Evolutionary conservation across 768 basidiomycete genomes (phyloP), one percentile per base, ranked within the genome.

Genomic region (Phaffia tasmanica): DNA sequence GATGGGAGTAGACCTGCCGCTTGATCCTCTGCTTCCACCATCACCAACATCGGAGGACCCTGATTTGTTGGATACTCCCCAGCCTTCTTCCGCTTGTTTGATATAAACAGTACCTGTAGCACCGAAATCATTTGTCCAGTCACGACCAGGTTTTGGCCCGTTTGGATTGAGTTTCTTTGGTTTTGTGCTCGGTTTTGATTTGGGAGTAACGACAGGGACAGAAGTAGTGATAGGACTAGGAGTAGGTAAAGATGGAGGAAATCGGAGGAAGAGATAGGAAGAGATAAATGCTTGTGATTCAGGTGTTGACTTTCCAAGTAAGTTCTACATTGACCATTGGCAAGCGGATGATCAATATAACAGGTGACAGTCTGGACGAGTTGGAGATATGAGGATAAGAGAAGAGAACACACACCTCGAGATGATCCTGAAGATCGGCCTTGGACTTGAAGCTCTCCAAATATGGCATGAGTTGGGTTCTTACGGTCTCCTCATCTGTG

Each of bases 401-500:
- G 30, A 16, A 11, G 30, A 42, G 1, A 54, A n/a, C 19, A 35
- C 35, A 25, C 1, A 56, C 63, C 53, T 63, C 35, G 6, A 63
- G 32, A 27, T 63, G 63, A 46, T 30, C 53, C 15, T 50, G 7
- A 30, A 63, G 18, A n/a, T n/a, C 50, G 8, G 25, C 53, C 3
- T 29, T 30, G 1, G 49, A 16, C 49, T 1, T 27, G 53, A 51
- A 63, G 35, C 53, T 50, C 14, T 56, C 63, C 53, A 63, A 55
- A 19, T 25, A 63, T 0, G 63, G 63, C 1, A 63, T 30, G 30
- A 63, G 54, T 35, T 63, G 63, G 11, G 49, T 63, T 23, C 46
- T 35, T 1, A 63, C 63, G 27, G 63, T 63, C 35, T 50, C 32
- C 32, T 63, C 63, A 51, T 63, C 63, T 63, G 63, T 54, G 4